Percentiles rank a stretch among this genome's conserved stretches.
Evolutionary conservation across 179 eudicot genomes (phyloP).

Genomic region (Gypsophila paniculata): DNA sequence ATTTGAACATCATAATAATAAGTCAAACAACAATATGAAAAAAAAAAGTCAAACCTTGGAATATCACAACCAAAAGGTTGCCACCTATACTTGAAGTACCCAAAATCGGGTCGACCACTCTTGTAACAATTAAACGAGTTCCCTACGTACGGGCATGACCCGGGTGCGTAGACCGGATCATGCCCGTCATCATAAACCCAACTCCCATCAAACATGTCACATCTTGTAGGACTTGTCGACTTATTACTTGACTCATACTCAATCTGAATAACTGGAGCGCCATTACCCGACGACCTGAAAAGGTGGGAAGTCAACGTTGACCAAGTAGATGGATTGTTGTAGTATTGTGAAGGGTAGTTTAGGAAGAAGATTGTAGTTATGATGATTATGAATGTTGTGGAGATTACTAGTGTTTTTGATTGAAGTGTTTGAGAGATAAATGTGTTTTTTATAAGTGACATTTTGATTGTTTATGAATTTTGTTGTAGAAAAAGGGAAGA

Average conservation of each 20-base stretch:
- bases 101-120: conserved; percentile 44
- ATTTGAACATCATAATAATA: not conserved
- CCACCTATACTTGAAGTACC: conserved; percentile 39
- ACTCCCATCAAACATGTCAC: conserved; percentile 48
- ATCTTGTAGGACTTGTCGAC: not conserved
- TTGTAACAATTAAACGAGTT: conserved; percentile 39
- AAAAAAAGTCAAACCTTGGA: conserved; percentile 36
- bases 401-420: conserved; percentile 14
- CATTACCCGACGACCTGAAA: too few relatives aligned
- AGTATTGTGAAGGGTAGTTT: conserved; percentile 12
- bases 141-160: conserved; percentile 45
- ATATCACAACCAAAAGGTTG: conserved; percentile 45
- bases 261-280: not conserved
- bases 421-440: conserved; percentile 1
- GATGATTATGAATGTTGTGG: conserved; percentile 7
- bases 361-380: conserved; percentile 1
- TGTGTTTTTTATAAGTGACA: conserved; percentile 14
- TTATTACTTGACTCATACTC: not conserved
- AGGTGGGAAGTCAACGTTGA: conserved; percentile 13
- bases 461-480: not conserved
- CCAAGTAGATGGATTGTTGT: not conserved
- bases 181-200: conserved; percentile 33
- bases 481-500: too few relatives aligned
- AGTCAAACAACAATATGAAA: too few relatives aligned
- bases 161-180: conserved; percentile 40